These are phyloP conservation scores for Suhomyces canberraensis DNA, from an alignment of 805 yeast genomes.

Conservation along the genomic window DNA sequence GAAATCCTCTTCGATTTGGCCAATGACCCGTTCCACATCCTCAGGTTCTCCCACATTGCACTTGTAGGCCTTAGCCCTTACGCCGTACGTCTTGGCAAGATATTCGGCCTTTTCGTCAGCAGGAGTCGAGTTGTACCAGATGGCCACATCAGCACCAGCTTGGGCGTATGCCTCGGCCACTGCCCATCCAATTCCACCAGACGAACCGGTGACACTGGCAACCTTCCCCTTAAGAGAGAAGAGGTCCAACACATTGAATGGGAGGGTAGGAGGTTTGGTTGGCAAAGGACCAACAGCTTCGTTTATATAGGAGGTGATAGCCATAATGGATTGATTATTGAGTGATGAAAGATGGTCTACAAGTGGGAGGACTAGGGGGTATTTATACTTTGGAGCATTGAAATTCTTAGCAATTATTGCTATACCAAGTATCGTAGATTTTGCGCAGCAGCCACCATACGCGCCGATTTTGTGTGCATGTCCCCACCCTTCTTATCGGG, in stretches of 20 bases:
- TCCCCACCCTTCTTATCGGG: no score
- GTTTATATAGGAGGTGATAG: slow-evolving; percentile 18
- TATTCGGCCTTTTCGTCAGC: slow-evolving; percentile 57
- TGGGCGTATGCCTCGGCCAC: slow-evolving; percentile 82
- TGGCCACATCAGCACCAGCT: slow-evolving; percentile 82
- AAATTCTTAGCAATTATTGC: no score
- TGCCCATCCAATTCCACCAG: slow-evolving; percentile 78
- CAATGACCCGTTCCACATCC: slow-evolving; percentile 48
- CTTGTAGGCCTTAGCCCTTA: slow-evolving; percentile 61
- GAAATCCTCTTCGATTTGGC: slow-evolving; percentile 59
- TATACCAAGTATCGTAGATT: no score
- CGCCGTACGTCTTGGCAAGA: slow-evolving; percentile 55
- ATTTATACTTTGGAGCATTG: no score
- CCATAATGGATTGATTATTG: not conserved
- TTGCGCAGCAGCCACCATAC: no score
- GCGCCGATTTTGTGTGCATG: no score
- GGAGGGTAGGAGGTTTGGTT: slow-evolving; percentile 48
- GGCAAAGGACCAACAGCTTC: slow-evolving; percentile 52
- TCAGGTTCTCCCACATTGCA: slow-evolving; percentile 51
- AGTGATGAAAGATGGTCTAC: not conserved
- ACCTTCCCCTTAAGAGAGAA: slow-evolving; percentile 80
- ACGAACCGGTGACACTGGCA: slow-evolving; percentile 82
- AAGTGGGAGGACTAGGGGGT: not conserved
- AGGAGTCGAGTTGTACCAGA: slow-evolving; percentile 59
- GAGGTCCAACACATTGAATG: slow-evolving; percentile 56